Evolutionary conservation across 768 basidiomycete genomes (phyloP).

Genomic region (Pleurotus sapidus): DNA sequence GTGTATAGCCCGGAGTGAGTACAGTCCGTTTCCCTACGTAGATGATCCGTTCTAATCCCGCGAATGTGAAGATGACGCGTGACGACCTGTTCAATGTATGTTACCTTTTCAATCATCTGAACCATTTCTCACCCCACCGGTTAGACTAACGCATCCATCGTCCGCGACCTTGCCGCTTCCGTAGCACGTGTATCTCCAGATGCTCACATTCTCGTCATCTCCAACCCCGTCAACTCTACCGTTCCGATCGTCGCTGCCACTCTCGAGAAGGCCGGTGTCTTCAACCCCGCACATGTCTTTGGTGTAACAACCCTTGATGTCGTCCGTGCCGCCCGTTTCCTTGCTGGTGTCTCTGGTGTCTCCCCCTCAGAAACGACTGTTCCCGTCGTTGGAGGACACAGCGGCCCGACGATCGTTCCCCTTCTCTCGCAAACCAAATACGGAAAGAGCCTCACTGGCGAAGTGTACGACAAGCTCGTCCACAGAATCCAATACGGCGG

Average conservation of each 20-base stretch:
- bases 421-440: conserved; percentile 79
- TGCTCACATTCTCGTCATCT: conserved; percentile 95
- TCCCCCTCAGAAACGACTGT: conserved; percentile 67
- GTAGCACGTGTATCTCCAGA: conserved; percentile 83
- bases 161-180: conserved; percentile 90
- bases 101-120: conserved; percentile 9
- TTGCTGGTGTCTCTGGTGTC: conserved; percentile 63
- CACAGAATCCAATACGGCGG: conserved; percentile 97
- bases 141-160: conserved; percentile 96
- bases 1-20: conserved; percentile 78
- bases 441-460: conserved; percentile 73
- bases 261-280: conserved; percentile 89
- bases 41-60: conserved; percentile 22
- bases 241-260: conserved; percentile 95
- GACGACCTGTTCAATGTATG: conserved; percentile 94
- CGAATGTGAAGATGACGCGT: conserved; percentile 76
- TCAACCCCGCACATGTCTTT: conserved; percentile 85
- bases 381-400: conserved; percentile 94
- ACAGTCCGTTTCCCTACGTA: neutral
- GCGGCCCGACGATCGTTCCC: conserved; percentile 95
- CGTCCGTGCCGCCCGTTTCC: conserved; percentile 92
- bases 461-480: conserved; percentile 74
- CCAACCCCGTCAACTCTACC: conserved; percentile 98
- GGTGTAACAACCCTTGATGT: conserved; percentile 99
- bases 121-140: neutral